phyloP scores from a whole-genome alignment of 768 basidiomycete genomes.

The Auricularia sp. region DNA sequence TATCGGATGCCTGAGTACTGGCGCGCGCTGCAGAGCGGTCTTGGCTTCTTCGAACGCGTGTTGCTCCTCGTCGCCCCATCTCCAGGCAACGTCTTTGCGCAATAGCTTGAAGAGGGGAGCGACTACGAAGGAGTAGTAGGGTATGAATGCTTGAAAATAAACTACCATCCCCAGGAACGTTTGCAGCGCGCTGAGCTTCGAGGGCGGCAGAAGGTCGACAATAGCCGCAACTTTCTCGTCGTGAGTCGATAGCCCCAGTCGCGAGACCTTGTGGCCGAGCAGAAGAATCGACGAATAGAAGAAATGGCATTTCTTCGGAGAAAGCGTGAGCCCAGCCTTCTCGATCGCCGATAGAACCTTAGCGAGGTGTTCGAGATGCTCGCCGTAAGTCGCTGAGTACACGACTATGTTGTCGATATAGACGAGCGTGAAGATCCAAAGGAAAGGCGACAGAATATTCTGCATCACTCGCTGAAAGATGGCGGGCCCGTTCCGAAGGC shows the following conservation, averaged over 20 bases:
- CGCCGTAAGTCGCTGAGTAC: too few relatives aligned
- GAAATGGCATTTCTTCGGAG: constrained; percentile 5
- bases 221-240: constrained; percentile 28
- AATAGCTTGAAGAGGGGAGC: constrained; percentile 21
- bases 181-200: constrained; percentile 19
- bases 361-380: constrained; percentile 11
- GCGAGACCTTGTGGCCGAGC: constrained; percentile 24
- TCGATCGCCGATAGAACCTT: too few relatives aligned
- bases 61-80: constrained; percentile 11
- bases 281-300: constrained; percentile 10
- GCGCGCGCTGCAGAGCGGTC: constrained; percentile 19
- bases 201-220: constrained; percentile 15
- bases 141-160: constrained; percentile 19
- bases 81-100: too few relatives aligned
- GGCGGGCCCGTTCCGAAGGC: constrained; percentile 15
- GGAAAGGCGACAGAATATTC: too few relatives aligned
- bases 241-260: constrained; percentile 26
- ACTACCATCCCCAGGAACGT: constrained; percentile 29
- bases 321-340: too few relatives aligned
- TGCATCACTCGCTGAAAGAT: neutral
- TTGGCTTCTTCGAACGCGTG: constrained; percentile 22
- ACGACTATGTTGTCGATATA: constrained; percentile 28
- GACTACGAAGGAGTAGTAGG: constrained; percentile 22
- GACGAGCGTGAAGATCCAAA: constrained; percentile 10
- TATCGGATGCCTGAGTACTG: constrained; percentile 22